Conservation (phyloP, 139 green algal species). For the Picochlorum costavermella region DNA sequence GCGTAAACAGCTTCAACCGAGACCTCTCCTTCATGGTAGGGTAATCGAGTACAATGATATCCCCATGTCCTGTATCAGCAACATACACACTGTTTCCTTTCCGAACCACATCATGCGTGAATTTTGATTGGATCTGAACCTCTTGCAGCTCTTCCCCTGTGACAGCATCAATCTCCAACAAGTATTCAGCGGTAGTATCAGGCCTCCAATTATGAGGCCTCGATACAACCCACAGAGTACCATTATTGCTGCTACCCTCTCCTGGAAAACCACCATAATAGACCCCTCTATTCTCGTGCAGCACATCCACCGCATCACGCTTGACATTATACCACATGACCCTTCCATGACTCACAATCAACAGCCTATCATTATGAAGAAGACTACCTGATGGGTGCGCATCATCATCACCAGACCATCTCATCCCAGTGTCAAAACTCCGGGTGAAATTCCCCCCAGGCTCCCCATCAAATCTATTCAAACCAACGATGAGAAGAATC, state of each 20-base stretch:
- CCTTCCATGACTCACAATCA: slow-evolving; percentile 38
- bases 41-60: slow-evolving; percentile 51
- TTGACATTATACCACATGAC: slow-evolving; percentile 58
- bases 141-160: slow-evolving; percentile 41
- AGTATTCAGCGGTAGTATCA: slow-evolving; percentile 34
- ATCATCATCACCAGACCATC: no score
- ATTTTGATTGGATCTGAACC: slow-evolving; percentile 29
- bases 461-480: no score
- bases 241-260: slow-evolving; percentile 10
- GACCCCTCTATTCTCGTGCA: slow-evolving; percentile 63
- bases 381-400: no score
- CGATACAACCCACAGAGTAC: slow-evolving; percentile 52
- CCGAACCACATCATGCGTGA: slow-evolving; percentile 64
- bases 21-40: slow-evolving; percentile 42
- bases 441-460: no score
- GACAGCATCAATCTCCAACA: slow-evolving; percentile 51
- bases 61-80: slow-evolving; percentile 52
- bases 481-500: no score
- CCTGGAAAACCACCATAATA: slow-evolving; percentile 65
- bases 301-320: slow-evolving; percentile 29
- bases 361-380: no score
- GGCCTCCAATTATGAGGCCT: slow-evolving; percentile 68
- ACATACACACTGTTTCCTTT: slow-evolving; percentile 43
- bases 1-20: slow-evolving; percentile 46
- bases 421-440: no score